A percentile compares a stretch with the other conserved stretches of the same genome.
phyloP scores from a whole-genome alignment of 257 asterid species.

The Penstemon newberryi region DNA sequence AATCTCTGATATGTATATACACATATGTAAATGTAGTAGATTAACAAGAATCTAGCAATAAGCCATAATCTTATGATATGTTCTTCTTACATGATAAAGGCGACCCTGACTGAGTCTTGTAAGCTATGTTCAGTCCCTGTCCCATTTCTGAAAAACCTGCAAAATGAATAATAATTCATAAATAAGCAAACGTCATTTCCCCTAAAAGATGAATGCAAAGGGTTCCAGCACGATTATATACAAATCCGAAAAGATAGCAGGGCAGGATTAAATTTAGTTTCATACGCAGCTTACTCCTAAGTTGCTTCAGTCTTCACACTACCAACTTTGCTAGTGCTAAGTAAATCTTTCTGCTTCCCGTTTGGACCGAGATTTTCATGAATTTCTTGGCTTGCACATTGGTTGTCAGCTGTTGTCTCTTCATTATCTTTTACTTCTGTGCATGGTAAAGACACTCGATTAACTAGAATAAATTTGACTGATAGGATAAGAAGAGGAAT shows the following conservation, averaged over 20 bases:
- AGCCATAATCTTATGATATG: too few species aligned
- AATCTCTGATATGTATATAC: too few species aligned
- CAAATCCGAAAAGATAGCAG: conserved; percentile 16
- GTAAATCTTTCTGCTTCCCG: conserved; percentile 24
- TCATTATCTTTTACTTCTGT: conserved; percentile 19
- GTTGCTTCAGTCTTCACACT: conserved; percentile 22
- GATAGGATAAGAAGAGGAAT: conserved; percentile 4
- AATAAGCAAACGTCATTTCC: too few species aligned
- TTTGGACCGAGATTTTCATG: conserved; percentile 24
- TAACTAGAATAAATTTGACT: conserved; percentile 25
- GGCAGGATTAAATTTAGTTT: conserved; percentile 12
- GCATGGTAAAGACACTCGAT: conserved; percentile 27
- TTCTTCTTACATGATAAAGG: too few species aligned
- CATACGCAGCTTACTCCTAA: conserved; percentile 12
- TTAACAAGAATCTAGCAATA: too few species aligned
- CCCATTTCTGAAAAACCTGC: too few species aligned
- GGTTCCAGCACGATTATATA: conserved; percentile 31
- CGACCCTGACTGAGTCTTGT: too few species aligned
- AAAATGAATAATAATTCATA: too few species aligned
- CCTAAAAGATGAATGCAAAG: background rate
- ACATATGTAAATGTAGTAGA: too few species aligned
- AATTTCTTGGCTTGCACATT: conserved; percentile 25
- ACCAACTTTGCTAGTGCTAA: conserved; percentile 27
- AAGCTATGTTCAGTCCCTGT: too few species aligned
- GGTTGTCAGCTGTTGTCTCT: conserved; percentile 7